Evolutionary conservation across 306 rosid species (phyloP), one percentile per base, ranked within the genome.

Genomic region (Fagus crenata): DNA sequence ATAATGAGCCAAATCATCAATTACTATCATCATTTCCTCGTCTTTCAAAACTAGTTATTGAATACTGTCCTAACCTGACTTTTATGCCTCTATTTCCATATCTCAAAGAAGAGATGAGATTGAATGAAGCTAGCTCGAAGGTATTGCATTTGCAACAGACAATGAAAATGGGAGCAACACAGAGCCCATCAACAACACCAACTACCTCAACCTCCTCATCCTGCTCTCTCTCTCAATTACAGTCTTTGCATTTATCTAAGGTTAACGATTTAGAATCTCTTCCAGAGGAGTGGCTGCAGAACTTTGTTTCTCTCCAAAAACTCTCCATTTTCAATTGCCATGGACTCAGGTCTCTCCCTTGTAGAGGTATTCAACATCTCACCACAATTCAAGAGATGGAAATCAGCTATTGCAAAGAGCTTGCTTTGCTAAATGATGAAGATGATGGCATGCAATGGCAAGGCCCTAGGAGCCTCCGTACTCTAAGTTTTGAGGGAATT

Each of bases 221-320:
- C 11, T 42, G 0, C 46, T 6, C 7, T 42, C 46, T 22, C 9
- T 42, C 49, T 41, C 28, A 22, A 22, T 22, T 22, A 22, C 28
- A 22, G 28, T 22, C 28, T 22, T 22, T 22, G 28, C 28, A 22
- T 22, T 22, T 22, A 22, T 22, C 28, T 22, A 22, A 22, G 28
- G 28, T 22, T 22, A 22, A 22, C 28, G 28, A 22, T 22, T 22
- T 22, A 22, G 28, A 22, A 22, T 22, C 28, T 22, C 28, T 22
- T 22, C 28, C 28, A 22, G 28, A 22, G 28, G 28, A 22, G 28
- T 22, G 28, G 28, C 28, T 22, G 60, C 63, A 8, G 5, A 74
- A 60, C 17, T 74, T 74, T 73, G 53, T 6, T 49, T 69, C 79
- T 39, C 82, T 78, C 67, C 4, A 78, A 31, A 4, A 41, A 1